These are phyloP conservation scores for Annulohypoxylon moriforme DNA, from an alignment of 495 filamentous ascomycete species.

Conservation along the genomic window DNA sequence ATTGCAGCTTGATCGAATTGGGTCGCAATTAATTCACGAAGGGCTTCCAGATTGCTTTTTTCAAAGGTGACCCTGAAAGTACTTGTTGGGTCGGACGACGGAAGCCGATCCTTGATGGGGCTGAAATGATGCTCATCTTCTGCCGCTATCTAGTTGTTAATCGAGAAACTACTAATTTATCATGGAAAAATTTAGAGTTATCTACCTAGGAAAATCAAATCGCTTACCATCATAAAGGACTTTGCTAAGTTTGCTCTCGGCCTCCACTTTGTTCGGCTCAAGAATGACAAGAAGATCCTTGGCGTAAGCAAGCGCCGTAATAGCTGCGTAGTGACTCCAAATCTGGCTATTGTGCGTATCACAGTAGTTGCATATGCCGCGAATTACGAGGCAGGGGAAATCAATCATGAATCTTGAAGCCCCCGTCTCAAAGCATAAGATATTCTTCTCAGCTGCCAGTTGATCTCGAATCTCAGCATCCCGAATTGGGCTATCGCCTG, in stretches of 20 bases:
- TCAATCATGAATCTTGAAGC: conserved; percentile 38
- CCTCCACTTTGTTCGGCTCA: background rate
- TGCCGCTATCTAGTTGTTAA: background rate
- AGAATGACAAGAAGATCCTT: background rate
- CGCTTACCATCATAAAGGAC: background rate
- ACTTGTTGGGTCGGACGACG: background rate
- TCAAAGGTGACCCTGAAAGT: background rate
- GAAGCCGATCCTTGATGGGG: background rate
- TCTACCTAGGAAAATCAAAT: background rate
- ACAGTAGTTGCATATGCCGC: conserved; percentile 57
- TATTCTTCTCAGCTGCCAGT: background rate
- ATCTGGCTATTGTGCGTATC: conserved; percentile 51
- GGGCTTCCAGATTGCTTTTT: background rate
- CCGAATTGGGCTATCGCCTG: conserved; percentile 50
- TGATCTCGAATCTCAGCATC: conserved; percentile 21
- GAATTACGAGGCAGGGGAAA: conserved; percentile 47
- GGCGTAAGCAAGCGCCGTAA: conserved; percentile 40
- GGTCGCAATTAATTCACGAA: background rate
- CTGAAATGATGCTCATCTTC: background rate
- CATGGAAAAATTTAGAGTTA: background rate
- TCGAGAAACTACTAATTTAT: background rate
- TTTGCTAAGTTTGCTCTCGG: background rate
- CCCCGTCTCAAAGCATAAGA: conserved; percentile 42
- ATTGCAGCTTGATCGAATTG: background rate
- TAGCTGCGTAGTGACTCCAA: conserved; percentile 43